A percentile compares a stretch with the other conserved stretches of the same genome.
Conservation (phyloP, 495 filamentous ascomycete genomes). For the Cairneyella variabilis region DNA sequence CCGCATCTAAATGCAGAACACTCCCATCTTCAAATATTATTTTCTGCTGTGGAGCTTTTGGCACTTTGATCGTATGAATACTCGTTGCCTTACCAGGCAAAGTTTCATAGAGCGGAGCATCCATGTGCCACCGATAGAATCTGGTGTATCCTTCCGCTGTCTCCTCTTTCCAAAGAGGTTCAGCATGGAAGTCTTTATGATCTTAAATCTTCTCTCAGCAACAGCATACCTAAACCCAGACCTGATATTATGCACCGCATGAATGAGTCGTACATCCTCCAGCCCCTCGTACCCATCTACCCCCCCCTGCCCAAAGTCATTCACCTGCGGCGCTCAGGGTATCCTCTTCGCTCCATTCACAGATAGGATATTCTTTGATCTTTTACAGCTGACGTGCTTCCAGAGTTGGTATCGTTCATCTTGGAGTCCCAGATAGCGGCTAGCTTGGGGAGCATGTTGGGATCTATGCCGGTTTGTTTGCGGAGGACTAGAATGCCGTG, state of each 20-base stretch:
- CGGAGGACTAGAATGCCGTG: neutral
- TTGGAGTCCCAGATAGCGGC: neutral
- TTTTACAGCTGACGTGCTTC: neutral
- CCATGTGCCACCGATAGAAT: neutral
- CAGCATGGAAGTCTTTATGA: neutral
- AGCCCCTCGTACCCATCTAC: neutral
- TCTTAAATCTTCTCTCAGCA: neutral
- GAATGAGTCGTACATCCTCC: neutral
- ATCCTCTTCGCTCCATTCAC: neutral
- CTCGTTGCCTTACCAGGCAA: neutral
- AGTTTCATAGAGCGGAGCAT: slow-evolving; percentile 1
- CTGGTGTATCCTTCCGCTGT: neutral
- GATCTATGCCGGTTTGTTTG: slow-evolving; percentile 7
- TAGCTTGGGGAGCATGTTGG: neutral
- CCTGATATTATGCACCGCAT: neutral
- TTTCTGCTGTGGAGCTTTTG: neutral
- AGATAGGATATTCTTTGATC: slow-evolving; percentile 1
- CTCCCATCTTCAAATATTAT: neutral
- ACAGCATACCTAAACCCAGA: neutral
- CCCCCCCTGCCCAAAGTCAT: neutral
- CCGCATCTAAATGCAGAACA: neutral
- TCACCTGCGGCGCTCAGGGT: neutral
- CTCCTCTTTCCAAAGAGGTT: neutral
- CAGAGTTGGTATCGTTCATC: neutral
- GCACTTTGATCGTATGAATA: neutral